Conservation (phyloP, 2,329 filamentous ascomycete species). For the Lizonia empirigonia region DNA sequence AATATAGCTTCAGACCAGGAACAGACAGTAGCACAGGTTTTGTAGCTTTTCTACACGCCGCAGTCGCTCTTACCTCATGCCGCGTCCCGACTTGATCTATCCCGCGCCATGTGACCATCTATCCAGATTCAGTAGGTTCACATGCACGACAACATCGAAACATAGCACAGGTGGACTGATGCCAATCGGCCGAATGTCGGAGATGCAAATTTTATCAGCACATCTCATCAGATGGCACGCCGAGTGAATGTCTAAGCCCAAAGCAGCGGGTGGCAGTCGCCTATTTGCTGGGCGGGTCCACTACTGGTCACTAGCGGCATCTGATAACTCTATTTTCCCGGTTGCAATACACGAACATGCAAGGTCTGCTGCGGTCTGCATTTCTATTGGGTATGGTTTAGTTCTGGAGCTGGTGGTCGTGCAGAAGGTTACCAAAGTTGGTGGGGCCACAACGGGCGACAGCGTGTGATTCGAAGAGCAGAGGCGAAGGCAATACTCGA, state of each 20-base stretch:
- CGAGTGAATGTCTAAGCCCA: conserved; percentile 11
- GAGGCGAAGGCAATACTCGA: conserved; percentile 17
- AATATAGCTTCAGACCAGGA: background rate
- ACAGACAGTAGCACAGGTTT: conserved; percentile 17
- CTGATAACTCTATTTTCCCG: conserved; percentile 32
- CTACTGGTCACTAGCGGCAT: conserved; percentile 27
- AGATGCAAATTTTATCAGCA: conserved; percentile 38
- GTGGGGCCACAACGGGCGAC: background rate
- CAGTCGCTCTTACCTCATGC: background rate
- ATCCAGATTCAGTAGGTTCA: background rate
- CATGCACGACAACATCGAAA: conserved; percentile 4
- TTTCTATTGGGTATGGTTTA: conserved; percentile 1
- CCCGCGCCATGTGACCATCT: background rate
- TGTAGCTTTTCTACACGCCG: conserved; percentile 16
- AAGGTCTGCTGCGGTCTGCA: conserved; percentile 1
- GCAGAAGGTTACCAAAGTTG: conserved; percentile 13
- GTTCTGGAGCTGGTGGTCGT: background rate
- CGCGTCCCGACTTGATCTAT: background rate
- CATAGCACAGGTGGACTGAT: background rate
- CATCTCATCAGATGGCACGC: conserved; percentile 30
- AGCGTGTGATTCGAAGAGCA: conserved; percentile 14
- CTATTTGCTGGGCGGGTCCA: conserved; percentile 14
- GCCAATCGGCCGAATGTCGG: conserved; percentile 18
- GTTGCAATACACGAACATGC: conserved; percentile 6
- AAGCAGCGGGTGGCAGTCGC: background rate